These are phyloP conservation scores for Aethionema arabicum DNA, from an alignment of 345 rosid species.

Conservation along the genomic window DNA sequence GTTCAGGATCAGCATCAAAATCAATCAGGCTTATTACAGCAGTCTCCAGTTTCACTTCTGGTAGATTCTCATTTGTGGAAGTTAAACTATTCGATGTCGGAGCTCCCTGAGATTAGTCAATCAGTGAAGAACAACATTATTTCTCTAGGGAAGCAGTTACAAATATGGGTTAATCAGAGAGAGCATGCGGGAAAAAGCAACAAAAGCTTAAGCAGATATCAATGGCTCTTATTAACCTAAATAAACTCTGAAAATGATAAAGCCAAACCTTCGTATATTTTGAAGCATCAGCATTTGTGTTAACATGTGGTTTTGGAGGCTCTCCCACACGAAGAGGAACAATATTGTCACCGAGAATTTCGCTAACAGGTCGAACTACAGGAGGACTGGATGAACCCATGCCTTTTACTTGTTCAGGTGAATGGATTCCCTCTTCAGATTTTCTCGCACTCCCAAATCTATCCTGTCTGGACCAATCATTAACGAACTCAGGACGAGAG, in stretches of 20 bases:
- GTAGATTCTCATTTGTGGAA: conserved; percentile 53
- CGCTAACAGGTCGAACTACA: conserved; percentile 78
- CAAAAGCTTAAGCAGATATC: conserved; percentile 15
- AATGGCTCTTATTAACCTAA: conserved; percentile 4
- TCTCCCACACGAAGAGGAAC: conserved; percentile 71
- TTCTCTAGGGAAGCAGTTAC: background rate
- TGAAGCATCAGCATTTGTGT: conserved; percentile 48
- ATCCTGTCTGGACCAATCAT: conserved; percentile 93
- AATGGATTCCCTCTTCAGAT: conserved; percentile 37
- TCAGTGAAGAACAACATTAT: conserved; percentile 17
- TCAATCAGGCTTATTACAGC: conserved; percentile 73
- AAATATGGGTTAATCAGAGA: background rate
- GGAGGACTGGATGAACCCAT: conserved; percentile 71
- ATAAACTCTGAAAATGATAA: conserved; percentile 19
- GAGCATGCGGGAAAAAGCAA: background rate
- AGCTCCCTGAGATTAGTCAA: conserved; percentile 56
- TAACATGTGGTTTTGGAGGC: conserved; percentile 78
- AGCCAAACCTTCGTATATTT: conserved; percentile 56
- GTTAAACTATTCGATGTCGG: conserved; percentile 67
- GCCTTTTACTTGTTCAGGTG: conserved; percentile 74
- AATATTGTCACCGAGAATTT: conserved; percentile 85
- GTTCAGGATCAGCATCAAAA: conserved; percentile 83
- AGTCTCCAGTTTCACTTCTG: conserved; percentile 64
- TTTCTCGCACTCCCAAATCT: conserved; percentile 67
- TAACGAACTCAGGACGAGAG: conserved; percentile 57